Evolutionary conservation across 331 rosid species (phyloP).

Genomic region (Malus hybrid): DNA sequence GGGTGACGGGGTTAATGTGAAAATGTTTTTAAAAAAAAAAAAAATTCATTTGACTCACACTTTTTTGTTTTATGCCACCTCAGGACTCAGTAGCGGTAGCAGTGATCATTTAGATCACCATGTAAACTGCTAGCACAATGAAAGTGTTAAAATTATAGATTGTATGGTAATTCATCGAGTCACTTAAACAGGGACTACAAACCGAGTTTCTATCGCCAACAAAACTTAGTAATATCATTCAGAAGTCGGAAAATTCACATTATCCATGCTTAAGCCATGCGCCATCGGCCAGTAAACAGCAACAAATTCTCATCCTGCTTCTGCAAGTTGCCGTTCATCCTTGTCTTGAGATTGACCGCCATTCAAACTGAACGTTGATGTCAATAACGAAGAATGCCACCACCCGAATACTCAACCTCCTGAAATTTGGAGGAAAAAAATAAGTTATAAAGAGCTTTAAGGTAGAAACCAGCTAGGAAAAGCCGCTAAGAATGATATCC

Average conservation of each 20-base stretch:
- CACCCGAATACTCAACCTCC: slow-evolving; percentile 78
- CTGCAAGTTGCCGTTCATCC: neutral
- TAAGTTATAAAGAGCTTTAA: neutral
- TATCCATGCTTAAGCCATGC: neutral
- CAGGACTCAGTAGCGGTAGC: no score
- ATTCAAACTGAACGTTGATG: neutral
- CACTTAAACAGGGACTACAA: neutral
- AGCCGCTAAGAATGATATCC: neutral
- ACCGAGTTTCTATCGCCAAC: neutral
- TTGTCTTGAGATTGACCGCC: neutral
- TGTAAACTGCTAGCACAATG: neutral
- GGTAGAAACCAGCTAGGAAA: neutral
- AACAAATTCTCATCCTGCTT: neutral
- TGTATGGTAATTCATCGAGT: neutral
- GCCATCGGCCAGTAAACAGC: slow-evolving; percentile 10
- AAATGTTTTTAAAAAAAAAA: no score
- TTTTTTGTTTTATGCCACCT: no score
- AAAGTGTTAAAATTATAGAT: neutral
- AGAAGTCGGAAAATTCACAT: slow-evolving; percentile 10
- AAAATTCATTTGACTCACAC: no score
- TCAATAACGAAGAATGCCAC: slow-evolving; percentile 33
- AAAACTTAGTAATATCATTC: slow-evolving; percentile 10
- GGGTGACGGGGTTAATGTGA: no score
- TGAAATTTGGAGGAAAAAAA: slow-evolving; percentile 20
- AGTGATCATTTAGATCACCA: neutral